Percentiles rank a stretch among this genome's conserved stretches.
phyloP scores from a whole-genome alignment of 257 asterid species.

The Lycium barbarum region DNA sequence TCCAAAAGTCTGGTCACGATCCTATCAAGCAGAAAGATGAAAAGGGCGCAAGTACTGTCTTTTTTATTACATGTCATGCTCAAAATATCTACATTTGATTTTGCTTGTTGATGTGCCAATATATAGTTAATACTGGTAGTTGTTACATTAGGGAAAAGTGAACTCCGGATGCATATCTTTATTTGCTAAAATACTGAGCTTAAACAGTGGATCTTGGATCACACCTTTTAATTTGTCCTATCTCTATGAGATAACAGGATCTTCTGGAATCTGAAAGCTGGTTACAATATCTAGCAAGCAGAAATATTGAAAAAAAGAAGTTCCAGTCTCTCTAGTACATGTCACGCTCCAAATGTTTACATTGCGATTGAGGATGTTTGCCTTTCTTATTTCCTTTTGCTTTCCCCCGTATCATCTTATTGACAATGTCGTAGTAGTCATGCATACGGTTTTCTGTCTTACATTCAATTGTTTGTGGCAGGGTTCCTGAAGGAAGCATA shows the following conservation, averaged over 20 bases:
- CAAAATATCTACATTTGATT: not conserved
- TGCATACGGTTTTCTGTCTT: not conserved
- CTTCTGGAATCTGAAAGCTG: not conserved
- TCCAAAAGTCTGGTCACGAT: not conserved
- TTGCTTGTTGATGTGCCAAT: not conserved
- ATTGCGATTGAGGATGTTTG: not conserved
- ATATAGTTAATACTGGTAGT: not conserved
- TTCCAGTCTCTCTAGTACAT: not conserved
- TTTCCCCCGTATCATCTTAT: not conserved
- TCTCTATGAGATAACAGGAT: not conserved
- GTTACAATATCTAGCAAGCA: not conserved
- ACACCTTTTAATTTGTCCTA: not conserved
- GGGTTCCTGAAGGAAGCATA: conserved; percentile 10
- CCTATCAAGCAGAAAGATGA: not conserved
- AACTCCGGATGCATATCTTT: not conserved
- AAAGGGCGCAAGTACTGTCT: not conserved
- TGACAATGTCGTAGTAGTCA: not conserved
- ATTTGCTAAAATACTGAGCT: conserved; percentile 9
- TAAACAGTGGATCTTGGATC: not conserved
- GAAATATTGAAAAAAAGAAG: not conserved
- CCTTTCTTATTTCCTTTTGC: not conserved
- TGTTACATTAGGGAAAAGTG: conserved; percentile 2
- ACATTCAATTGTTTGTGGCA: conserved; percentile 22
- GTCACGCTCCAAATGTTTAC: not conserved
- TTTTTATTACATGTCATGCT: not conserved